Percentiles rank a stretch among this genome's conserved stretches.
phyloP scores from a whole-genome alignment of 2,329 filamentous ascomycete genomes.

The Chaetothyriales sp. region DNA sequence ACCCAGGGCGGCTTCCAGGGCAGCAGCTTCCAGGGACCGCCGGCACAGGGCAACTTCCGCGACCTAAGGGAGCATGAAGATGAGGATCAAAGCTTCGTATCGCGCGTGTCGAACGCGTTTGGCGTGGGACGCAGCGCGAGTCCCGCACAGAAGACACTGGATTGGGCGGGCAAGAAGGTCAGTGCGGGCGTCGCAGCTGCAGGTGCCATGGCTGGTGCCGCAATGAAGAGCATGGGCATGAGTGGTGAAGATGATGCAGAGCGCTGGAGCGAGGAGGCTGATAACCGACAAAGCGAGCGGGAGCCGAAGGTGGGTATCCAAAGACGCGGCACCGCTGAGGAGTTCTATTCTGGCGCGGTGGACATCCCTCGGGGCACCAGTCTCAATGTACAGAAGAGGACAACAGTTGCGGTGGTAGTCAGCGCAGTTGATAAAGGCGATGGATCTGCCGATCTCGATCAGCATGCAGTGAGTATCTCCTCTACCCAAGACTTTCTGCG shows the following conservation, averaged over 20 bases:
- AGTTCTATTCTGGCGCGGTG: slow-evolving; percentile 17
- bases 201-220: slow-evolving; percentile 66
- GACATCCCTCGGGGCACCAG: slow-evolving; percentile 9
- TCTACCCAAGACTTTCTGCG: neutral
- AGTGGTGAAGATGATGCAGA: slow-evolving; percentile 67
- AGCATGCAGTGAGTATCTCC: slow-evolving; percentile 58
- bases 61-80: slow-evolving; percentile 22
- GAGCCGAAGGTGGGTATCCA: slow-evolving; percentile 10
- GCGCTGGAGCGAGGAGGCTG: slow-evolving; percentile 82
- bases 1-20: slow-evolving; percentile 17
- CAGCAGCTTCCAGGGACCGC: slow-evolving; percentile 10
- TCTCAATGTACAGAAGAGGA: slow-evolving; percentile 34
- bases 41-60: slow-evolving; percentile 15
- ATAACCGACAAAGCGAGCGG: slow-evolving; percentile 40
- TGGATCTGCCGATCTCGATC: slow-evolving; percentile 44
- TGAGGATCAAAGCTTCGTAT: slow-evolving; percentile 48
- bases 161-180: slow-evolving; percentile 66
- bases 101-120: slow-evolving; percentile 65
- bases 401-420: slow-evolving; percentile 75
- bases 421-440: slow-evolving; percentile 56
- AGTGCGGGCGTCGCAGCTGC: slow-evolving; percentile 70
- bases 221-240: slow-evolving; percentile 70
- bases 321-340: slow-evolving; percentile 20
- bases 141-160: slow-evolving; percentile 78
- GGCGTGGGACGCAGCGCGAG: slow-evolving; percentile 42